Conservation (phyloP, 2,329 filamentous ascomycete genomes). For the Colletotrichum eleusines region DNA sequence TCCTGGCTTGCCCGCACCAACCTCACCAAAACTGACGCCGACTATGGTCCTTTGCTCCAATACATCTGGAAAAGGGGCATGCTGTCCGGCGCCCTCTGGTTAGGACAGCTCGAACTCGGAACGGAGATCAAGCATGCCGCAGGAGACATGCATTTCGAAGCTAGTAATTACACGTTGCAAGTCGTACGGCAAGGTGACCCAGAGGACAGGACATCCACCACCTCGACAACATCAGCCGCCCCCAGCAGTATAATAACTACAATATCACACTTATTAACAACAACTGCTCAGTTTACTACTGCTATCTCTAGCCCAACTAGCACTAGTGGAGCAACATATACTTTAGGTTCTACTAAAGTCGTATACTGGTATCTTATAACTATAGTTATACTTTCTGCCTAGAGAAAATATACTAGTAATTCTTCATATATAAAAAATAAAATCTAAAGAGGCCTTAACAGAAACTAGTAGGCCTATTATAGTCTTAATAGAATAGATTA, state of each 20-base stretch:
- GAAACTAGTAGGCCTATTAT: too few relatives aligned
- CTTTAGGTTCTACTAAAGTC: too few relatives aligned
- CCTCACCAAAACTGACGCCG: slow-evolving; percentile 33
- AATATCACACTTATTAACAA: not conserved
- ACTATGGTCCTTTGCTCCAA: slow-evolving; percentile 35
- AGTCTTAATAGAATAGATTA: too few relatives aligned
- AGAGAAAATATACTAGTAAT: too few relatives aligned
- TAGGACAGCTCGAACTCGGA: slow-evolving; percentile 36
- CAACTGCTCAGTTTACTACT: not conserved
- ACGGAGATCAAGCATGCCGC: slow-evolving; percentile 38
- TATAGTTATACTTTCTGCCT: too few relatives aligned
- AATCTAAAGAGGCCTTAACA: too few relatives aligned
- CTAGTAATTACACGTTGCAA: slow-evolving; percentile 35
- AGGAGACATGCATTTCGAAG: slow-evolving; percentile 35
- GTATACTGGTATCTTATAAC: too few relatives aligned
- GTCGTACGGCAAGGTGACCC: slow-evolving; percentile 38
- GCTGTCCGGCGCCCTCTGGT: slow-evolving; percentile 34
- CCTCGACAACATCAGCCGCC: not conserved
- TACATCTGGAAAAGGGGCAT: slow-evolving; percentile 39
- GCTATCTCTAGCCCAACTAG: not conserved
- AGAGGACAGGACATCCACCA: slow-evolving; percentile 16
- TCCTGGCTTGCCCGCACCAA: slow-evolving; percentile 37
- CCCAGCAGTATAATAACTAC: not conserved
- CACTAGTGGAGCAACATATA: too few relatives aligned
- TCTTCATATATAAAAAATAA: too few relatives aligned